These are phyloP conservation scores for Leonotis leonurus DNA, from an alignment of 257 asterid species.

Conservation along the genomic window DNA sequence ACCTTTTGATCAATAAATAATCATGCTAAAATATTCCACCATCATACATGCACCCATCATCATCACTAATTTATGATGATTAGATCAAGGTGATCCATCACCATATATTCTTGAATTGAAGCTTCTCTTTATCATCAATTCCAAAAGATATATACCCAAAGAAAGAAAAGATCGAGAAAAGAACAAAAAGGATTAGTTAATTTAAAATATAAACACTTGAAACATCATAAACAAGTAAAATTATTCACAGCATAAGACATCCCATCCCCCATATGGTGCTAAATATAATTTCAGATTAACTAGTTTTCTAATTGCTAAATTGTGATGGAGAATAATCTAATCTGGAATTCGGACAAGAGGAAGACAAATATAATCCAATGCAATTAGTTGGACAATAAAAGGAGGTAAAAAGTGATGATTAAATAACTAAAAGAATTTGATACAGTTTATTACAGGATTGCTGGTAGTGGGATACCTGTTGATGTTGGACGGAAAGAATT, in stretches of 20 bases:
- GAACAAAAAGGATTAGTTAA: no score
- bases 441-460: slow-evolving; percentile 11
- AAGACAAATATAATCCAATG: not conserved
- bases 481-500: slow-evolving; percentile 31
- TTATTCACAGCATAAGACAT: no score
- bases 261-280: no score
- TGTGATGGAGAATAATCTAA: not conserved
- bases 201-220: no score
- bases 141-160: no score
- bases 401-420: no score
- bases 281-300: no score
- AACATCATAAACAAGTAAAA: no score
- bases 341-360: not conserved
- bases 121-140: slow-evolving; percentile 17
- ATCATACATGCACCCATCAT: slow-evolving; percentile 42
- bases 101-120: slow-evolving; percentile 9
- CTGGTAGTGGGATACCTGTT: slow-evolving; percentile 48
- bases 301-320: no score
- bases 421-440: not conserved
- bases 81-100: slow-evolving; percentile 1
- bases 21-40: not conserved
- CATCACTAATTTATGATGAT: slow-evolving; percentile 24
- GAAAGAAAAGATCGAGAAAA: no score
- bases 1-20: no score
- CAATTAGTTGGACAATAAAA: no score